Evolutionary conservation across 2,329 filamentous ascomycete species (phyloP).

Genomic region (Fusarium sp.): DNA sequence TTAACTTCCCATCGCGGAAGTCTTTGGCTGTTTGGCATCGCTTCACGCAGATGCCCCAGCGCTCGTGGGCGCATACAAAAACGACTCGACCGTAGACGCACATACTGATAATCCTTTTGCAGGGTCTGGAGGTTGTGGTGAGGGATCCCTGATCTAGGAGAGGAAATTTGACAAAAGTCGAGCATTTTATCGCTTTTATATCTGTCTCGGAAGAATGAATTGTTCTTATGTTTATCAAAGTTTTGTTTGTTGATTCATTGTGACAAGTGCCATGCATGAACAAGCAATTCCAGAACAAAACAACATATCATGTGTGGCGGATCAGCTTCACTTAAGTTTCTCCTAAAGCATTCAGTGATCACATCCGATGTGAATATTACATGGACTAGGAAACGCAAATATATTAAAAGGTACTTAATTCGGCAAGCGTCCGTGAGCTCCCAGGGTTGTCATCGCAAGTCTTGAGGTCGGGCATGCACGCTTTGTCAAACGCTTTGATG

Average conservation of each 20-base stretch:
- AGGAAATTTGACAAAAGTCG: neutral
- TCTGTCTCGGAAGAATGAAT: neutral
- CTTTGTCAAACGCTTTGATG: neutral
- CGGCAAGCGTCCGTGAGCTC: neutral
- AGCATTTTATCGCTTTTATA: conserved; percentile 14
- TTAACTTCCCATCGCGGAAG: conserved; percentile 6
- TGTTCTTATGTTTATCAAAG: neutral
- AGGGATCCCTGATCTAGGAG: neutral
- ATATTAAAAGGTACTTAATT: neutral
- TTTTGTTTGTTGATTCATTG: neutral
- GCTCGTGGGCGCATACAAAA: conserved; percentile 41
- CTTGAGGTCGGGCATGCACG: neutral
- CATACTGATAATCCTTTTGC: conserved; percentile 33
- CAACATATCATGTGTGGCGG: neutral
- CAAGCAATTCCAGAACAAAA: neutral
- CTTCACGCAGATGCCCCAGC: conserved; percentile 41
- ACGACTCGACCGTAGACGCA: conserved; percentile 41
- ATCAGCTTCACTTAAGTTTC: neutral
- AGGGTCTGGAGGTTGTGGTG: neutral
- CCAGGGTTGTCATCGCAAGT: neutral
- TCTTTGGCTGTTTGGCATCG: conserved; percentile 32
- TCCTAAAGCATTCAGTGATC: neutral
- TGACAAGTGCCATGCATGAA: neutral
- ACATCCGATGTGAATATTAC: neutral
- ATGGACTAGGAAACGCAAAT: neutral